Evolutionary conservation across 129 eudicot genomes (phyloP).

Genomic region (Flaveria robusta): DNA sequence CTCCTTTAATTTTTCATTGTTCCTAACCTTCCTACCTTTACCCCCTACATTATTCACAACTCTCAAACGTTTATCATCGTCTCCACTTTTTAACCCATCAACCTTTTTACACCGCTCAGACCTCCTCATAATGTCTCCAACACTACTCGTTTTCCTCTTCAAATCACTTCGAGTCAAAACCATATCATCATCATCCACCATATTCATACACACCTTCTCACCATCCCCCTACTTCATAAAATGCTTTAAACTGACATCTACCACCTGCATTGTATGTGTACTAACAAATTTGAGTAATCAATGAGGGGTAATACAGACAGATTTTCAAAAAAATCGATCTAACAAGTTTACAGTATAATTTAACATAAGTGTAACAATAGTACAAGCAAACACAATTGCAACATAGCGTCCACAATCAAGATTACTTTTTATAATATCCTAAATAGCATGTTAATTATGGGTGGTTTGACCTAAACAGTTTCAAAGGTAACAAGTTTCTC

Average conservation of each 20-base stretch:
- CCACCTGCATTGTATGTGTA: constrained; percentile 33
- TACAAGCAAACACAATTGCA: constrained; percentile 15
- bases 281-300: constrained; percentile 18
- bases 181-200: no score
- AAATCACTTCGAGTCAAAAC: no score
- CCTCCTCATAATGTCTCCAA: constrained; percentile 52
- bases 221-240: constrained; percentile 17
- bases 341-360: constrained; percentile 1
- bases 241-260: constrained; percentile 17
- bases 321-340: neutral
- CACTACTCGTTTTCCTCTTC: constrained; percentile 2
- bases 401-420: constrained; percentile 15
- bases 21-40: constrained; percentile 24
- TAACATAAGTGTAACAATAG: neutral
- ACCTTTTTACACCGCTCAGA: constrained; percentile 24
- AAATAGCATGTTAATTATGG: neutral
- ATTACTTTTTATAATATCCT: neutral
- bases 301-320: neutral
- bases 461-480: constrained; percentile 1
- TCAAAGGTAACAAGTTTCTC: neutral
- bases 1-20: constrained; percentile 24
- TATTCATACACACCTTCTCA: no score
- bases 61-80: constrained; percentile 24
- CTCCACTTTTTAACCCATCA: constrained; percentile 19
- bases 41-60: constrained; percentile 2